These are phyloP conservation scores for Botrytis fragariae DNA, from an alignment of 2,329 filamentous ascomycete species.

Conservation along the genomic window DNA sequence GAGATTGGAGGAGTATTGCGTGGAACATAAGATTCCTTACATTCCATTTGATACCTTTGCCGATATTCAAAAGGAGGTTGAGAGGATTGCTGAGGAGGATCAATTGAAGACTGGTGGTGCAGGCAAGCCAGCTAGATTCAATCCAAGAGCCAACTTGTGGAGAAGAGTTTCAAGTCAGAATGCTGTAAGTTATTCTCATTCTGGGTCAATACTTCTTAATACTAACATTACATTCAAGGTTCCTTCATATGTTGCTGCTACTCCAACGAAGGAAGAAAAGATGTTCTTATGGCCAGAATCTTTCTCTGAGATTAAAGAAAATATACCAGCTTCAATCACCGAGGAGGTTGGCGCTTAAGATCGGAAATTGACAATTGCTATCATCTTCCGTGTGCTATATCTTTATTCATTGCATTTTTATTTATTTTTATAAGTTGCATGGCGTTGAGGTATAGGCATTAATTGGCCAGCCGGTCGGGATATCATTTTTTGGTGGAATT, in stretches of 20 bases:
- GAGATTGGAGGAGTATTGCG: slow-evolving; percentile 63
- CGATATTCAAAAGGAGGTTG: slow-evolving; percentile 61
- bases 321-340: not conserved
- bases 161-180: slow-evolving; percentile 58
- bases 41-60: slow-evolving; percentile 64
- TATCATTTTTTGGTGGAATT: not conserved
- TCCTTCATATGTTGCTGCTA: slow-evolving; percentile 49
- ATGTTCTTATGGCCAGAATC: slow-evolving; percentile 62
- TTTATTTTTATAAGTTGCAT: not conserved
- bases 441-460: slow-evolving; percentile 9
- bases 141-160: slow-evolving; percentile 68
- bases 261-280: slow-evolving; percentile 57
- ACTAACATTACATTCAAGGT: slow-evolving; percentile 32
- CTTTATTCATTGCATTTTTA: not conserved
- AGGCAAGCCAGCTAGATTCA: slow-evolving; percentile 60
- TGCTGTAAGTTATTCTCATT: slow-evolving; percentile 39
- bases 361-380: not conserved
- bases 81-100: slow-evolving; percentile 57
- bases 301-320: slow-evolving; percentile 44
- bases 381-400: not conserved
- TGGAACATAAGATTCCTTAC: slow-evolving; percentile 58
- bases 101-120: slow-evolving; percentile 57
- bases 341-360: not conserved
- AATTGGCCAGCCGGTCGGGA: not conserved
- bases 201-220: not conserved